Conservation (phyloP, 768 basidiomycete genomes). For the Leccinum pellstonianum region DNA sequence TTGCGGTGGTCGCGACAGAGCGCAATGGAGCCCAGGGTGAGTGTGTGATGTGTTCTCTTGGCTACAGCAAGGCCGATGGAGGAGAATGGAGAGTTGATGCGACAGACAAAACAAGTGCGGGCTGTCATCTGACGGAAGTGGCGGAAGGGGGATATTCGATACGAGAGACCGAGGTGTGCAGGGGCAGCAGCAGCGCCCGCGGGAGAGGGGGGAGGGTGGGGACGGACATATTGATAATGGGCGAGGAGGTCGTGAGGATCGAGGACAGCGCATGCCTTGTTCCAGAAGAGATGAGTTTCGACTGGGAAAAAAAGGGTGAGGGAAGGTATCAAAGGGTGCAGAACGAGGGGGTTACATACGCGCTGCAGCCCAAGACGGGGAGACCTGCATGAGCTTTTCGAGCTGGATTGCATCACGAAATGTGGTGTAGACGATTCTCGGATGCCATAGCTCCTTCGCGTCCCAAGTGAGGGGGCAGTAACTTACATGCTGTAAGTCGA, state of each 20-base stretch:
- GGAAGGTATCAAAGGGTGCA: conserved; percentile 1
- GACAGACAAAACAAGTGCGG: conserved; percentile 63
- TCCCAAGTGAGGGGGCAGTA: conserved; percentile 52
- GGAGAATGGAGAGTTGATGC: conserved; percentile 58
- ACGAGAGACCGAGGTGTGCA: conserved; percentile 31
- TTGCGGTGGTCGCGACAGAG: conserved; percentile 68
- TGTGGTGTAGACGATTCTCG: conserved; percentile 57
- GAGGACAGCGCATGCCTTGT: conserved; percentile 56
- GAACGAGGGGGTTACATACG: conserved; percentile 42
- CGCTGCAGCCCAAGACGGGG: conserved; percentile 57
- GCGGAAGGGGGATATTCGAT: conserved; percentile 49
- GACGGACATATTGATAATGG: conserved; percentile 47
- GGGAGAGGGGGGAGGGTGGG: conserved; percentile 32
- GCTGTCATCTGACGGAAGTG: conserved; percentile 61
- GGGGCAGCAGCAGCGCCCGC: conserved; percentile 34
- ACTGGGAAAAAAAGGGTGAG: conserved; percentile 40
- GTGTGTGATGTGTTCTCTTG: conserved; percentile 45
- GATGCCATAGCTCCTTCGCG: conserved; percentile 55
- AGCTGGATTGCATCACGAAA: conserved; percentile 62
- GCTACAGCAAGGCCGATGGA: conserved; percentile 50
- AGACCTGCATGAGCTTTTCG: conserved; percentile 62
- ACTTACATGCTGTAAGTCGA: conserved; percentile 41
- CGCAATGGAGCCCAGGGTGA: conserved; percentile 44
- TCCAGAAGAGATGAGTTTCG: conserved; percentile 70
- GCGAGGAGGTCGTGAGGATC: conserved; percentile 61